phyloP scores from a whole-genome alignment of 1,139 yeast species.

The Saccharomycopsis phalli region DNA sequence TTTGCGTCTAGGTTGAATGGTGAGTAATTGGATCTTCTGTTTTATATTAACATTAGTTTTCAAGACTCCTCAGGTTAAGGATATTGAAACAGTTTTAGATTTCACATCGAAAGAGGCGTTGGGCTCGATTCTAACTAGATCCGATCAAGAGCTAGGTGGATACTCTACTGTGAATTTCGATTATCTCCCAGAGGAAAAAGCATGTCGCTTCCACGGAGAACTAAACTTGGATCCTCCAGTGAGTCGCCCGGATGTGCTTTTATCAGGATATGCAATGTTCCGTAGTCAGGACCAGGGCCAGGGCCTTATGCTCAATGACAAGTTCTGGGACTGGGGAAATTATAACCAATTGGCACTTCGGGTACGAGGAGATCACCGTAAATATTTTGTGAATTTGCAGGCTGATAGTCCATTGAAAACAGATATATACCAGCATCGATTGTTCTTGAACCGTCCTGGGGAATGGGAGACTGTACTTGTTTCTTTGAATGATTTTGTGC shows the following conservation, averaged over 20 bases:
- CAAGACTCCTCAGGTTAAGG: constrained; percentile 23
- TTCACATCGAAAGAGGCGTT: constrained; percentile 42
- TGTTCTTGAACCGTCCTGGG: constrained; percentile 66
- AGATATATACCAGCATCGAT: constrained; percentile 74
- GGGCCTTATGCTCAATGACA: constrained; percentile 28
- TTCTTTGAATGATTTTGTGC: constrained; percentile 68
- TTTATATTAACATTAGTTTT: constrained; percentile 11
- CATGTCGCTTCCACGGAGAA: constrained; percentile 62
- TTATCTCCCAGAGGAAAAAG: constrained; percentile 23
- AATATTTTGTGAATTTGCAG: constrained; percentile 72
- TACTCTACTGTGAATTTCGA: constrained; percentile 57
- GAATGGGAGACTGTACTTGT: constrained; percentile 80
- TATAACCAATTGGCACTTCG: constrained; percentile 54
- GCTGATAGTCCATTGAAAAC: constrained; percentile 72
- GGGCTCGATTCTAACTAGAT: constrained; percentile 45
- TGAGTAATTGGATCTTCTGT: background rate
- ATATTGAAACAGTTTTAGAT: constrained; percentile 39
- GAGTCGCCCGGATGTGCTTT: constrained; percentile 55
- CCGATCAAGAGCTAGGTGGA: constrained; percentile 74
- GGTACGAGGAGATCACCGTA: constrained; percentile 67
- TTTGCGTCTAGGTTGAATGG: constrained; percentile 8
- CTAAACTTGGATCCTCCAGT: constrained; percentile 69
- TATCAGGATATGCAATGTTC: constrained; percentile 84
- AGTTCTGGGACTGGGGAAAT: constrained; percentile 57
- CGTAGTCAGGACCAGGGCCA: constrained; percentile 54